Base-by-base conservation (phyloP, 2,329 filamentous ascomycete genomes). In the Scedosporium boydii region DNA sequence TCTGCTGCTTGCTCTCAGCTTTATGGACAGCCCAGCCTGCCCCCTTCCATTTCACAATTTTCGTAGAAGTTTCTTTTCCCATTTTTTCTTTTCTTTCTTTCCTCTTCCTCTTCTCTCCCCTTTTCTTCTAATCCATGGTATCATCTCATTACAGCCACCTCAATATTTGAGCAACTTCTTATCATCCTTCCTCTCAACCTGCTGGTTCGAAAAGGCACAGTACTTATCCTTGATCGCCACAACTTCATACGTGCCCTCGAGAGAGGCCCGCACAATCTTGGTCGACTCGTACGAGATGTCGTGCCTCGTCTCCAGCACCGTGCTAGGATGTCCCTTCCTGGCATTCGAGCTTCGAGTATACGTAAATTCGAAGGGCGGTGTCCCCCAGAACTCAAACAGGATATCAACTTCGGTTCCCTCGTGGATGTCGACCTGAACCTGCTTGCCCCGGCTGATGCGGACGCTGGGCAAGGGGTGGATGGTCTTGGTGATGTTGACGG, bases 221-320 rank as follows among this genome's bases (percentile, higher is more conserved):
- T 85, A 96, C 70, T 86, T 86, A 75, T 99, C 95, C 80, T 96
- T 96, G 75, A 99, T 96, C 10, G 91, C 88, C 34, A 98, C 90
- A 18, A 99, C 93, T 77, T 99, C 95, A 72, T 99, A 99, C 67
- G 92, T 96, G 59, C 95, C 95, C 80, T 98, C 95, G 71, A 96
- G 90, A 68, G 88, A 92, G 27, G 93, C 92, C 69, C 87, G 87
- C 68, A 98, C 84, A 27, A 86, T 85, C 81, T 96, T 93, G 70
- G 79, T 87, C 73, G 91, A 84, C 69, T 96, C 91, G 65, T 93
- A 85, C 58, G 89, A 93, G 18, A 89, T 81, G 68, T 97, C 93
- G 67, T 95, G 92, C 68, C 90, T 86, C 66, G 96, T 97, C 77
- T 99, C 96, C 18, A 99, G 81, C 41, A 99, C 84, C 69, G 87